Evolutionary conservation across 164 flowering plant species (phyloP), one percentile per base, ranked within the genome.

Genomic region (Euptelea pleiosperma): DNA sequence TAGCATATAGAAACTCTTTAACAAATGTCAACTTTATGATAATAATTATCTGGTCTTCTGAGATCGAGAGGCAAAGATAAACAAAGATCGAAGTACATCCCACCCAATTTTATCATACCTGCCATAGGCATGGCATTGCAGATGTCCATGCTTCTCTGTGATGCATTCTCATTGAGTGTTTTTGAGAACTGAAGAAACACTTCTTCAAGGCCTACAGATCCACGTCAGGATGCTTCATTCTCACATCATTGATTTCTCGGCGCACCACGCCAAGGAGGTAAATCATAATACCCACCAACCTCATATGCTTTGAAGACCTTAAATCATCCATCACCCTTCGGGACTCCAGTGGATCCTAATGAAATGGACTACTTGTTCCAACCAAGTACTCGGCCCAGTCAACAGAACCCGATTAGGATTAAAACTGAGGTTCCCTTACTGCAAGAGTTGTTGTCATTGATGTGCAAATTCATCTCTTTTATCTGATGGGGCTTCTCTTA

Each of bases 61-160:
- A n/a, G n/a, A n/a, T n/a, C n/a, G n/a, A n/a, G n/a, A 41, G 28
- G 29, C 25, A 30, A 42, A 35, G 19, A 1, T 15, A 61, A 58
- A 14, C 37, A 50, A 39, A 24, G 10, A n/a, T n/a, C n/a, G n/a
- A 61, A 60, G 52, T 34, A 54, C 10, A 41, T 16, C 12, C 24
- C 26, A 29, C 19, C 46, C 41, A 58, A 53, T 8, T 40, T 37
- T 16, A 73, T 55, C 86, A 73, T 74, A 93, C 99, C 99, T 90
- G 83, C 71, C 74, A 69, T 97, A 93, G 12, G 78, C 91, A 44
- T 83, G 55, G 71, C 99, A 93, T 6, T 72, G 82, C 61, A 90
- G 68, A 34, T 80, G 73, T 12, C 86, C 89, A 6, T 71, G 69
- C 75, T 84, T 93, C 66, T 77, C 68, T 73, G 81, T 45, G 55